Evolutionary conservation across 331 rosid genomes (phyloP).

Genomic region (Acacia concinna): DNA sequence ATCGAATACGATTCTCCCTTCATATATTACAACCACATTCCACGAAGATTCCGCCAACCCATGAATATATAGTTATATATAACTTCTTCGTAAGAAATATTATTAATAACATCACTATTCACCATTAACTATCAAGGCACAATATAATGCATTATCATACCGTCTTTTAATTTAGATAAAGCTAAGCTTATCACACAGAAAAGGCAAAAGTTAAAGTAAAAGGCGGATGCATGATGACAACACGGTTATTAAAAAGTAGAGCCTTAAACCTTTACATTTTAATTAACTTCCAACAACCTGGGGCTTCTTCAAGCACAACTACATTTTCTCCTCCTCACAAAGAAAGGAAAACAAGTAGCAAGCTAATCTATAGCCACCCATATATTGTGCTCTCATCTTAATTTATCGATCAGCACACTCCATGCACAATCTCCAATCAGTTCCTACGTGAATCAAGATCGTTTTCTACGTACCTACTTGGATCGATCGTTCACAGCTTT

Average conservation of each 20-base stretch:
- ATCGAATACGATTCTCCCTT: slow-evolving; percentile 15
- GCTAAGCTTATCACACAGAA: not conserved
- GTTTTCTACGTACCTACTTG: not conserved
- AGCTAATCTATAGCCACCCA: not conserved
- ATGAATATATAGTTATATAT: not conserved
- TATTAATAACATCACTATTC: not conserved
- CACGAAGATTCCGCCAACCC: slow-evolving; percentile 26
- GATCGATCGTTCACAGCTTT: not conserved
- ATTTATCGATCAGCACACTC: not conserved
- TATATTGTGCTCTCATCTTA: not conserved
- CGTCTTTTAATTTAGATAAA: not conserved
- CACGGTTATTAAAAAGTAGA: slow-evolving; percentile 25
- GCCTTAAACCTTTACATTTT: slow-evolving; percentile 30
- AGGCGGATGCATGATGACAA: slow-evolving; percentile 15
- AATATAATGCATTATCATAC: not conserved
- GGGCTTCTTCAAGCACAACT: slow-evolving; percentile 43
- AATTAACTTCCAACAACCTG: slow-evolving; percentile 51
- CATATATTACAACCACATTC: slow-evolving; percentile 17
- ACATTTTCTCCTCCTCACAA: slow-evolving; percentile 20
- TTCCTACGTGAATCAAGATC: not conserved
- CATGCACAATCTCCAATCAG: not conserved
- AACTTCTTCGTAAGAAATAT: slow-evolving; percentile 10
- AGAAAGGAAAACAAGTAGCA: not conserved
- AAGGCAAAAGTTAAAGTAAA: not conserved
- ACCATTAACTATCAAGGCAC: not conserved